Base-by-base conservation (phyloP, 148 eudicot species). In the Pharnaceum exiguum region DNA sequence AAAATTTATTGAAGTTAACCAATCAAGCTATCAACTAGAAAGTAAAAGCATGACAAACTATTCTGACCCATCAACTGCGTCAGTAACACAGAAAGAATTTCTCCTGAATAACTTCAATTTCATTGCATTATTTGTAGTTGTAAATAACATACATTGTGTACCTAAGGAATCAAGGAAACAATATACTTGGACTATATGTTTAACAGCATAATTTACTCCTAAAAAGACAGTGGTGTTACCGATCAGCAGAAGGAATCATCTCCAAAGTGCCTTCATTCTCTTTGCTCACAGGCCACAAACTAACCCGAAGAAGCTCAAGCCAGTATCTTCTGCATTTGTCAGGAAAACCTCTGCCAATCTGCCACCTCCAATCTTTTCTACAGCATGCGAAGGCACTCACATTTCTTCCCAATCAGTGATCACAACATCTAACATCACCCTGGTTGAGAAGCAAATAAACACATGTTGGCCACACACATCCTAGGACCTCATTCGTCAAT, bases 131-230 rank as follows among this genome's bases (percentile, higher is more conserved):
- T 39, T 21, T 42, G 21, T 46, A 7, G 44, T 33, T 43, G 51
- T 49, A 21, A 35, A 57, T 18, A 39, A 57, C 26, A 49, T 50
- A 57, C 68, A 63, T 42, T 62, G 63, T 43, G 42, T 30, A 51
- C 16, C 31, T 52, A 31, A 43, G 23, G 10, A 24, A 46, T 30
- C 45, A 31, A 28, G 32, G 16, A 37, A 49, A 24, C 57, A 35
- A 55, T 30, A 42, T n/a, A n/a, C n/a, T n/a, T n/a, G n/a, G n/a
- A n/a, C n/a, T 18, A 24, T 35, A 3, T 17, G 29, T 48, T 48
- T 16, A 19, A 52, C 63, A 31, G 52, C 62, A 57, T 55, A 62
- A 56, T 32, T 26, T 51, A 44, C 38, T 52, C 51, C 32, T 38
- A 53, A 29, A 42, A 15, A 27, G n/a, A 29, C n/a, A 24, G 5